A percentile compares a stretch with the other conserved stretches of the same genome.
Evolutionary conservation across 2,329 filamentous ascomycete genomes (phyloP).

Genomic region (Trichoderma harzianum): DNA sequence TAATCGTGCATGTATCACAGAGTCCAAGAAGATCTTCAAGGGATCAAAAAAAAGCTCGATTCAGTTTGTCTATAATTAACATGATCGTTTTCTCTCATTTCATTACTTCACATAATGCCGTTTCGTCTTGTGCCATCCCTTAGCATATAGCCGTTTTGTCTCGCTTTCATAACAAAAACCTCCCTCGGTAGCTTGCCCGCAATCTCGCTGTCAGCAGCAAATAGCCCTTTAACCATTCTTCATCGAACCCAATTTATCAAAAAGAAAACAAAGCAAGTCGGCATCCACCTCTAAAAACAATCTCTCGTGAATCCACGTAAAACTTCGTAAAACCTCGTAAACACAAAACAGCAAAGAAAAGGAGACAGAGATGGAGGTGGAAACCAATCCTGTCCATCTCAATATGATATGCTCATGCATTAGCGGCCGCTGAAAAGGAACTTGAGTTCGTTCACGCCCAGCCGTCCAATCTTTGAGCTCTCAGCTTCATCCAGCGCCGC

Average conservation of each 20-base stretch:
- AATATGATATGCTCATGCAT: neutral
- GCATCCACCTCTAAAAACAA: neutral
- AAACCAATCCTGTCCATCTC: neutral
- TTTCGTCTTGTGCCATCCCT: neutral
- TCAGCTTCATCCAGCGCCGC: conserved; percentile 76
- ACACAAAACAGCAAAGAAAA: neutral
- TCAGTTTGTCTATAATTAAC: neutral
- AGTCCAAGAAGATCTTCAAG: neutral
- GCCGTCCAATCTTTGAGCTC: conserved; percentile 60
- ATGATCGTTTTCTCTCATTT: neutral
- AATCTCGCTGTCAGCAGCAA: neutral
- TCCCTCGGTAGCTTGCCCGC: neutral
- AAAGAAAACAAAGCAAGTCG: neutral
- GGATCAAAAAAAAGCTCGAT: neutral
- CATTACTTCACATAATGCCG: neutral
- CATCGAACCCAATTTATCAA: neutral
- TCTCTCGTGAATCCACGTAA: neutral
- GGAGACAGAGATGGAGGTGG: neutral
- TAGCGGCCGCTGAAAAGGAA: conserved; percentile 56
- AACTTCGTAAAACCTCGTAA: neutral
- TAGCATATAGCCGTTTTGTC: neutral
- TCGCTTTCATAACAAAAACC: neutral
- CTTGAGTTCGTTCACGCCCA: conserved; percentile 64
- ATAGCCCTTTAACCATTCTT: neutral
- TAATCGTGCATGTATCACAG: neutral